phyloP scores from a whole-genome alignment of 2,329 filamentous ascomycete species.

The Aphanoascus verrucosus region DNA sequence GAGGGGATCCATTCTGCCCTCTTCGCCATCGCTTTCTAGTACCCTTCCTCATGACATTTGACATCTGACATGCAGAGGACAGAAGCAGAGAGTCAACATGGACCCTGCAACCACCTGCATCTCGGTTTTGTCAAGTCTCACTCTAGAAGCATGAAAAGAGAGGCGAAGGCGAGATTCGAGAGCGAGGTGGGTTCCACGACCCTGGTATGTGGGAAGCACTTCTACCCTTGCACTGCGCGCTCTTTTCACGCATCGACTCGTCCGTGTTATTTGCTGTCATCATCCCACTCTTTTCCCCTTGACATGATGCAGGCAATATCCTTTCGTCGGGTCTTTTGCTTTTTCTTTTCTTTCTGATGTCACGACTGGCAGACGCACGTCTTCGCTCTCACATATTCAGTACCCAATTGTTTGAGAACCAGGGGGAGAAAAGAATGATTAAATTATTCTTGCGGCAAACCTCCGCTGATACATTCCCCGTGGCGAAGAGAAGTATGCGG shows the following conservation, averaged over 20 bases:
- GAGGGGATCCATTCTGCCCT: too few relatives aligned
- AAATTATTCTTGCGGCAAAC: too few relatives aligned
- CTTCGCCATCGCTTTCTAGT: too few relatives aligned
- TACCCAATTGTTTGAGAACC: too few relatives aligned
- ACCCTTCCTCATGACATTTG: too few relatives aligned
- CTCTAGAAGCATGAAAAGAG: background rate
- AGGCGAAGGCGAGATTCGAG: background rate
- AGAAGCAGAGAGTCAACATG: background rate
- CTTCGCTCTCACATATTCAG: too few relatives aligned
- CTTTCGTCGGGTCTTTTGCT: background rate
- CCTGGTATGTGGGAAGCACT: conserved; percentile 3
- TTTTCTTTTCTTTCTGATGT: background rate
- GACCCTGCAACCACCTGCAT: background rate
- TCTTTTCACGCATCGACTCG: background rate
- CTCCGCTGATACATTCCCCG: too few relatives aligned
- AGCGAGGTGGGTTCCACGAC: background rate
- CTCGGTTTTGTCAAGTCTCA: background rate
- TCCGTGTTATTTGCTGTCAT: background rate
- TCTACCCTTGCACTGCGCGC: background rate
- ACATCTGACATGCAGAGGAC: background rate
- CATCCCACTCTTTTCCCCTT: background rate
- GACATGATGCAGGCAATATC: background rate
- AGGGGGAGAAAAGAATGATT: too few relatives aligned
- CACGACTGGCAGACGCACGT: background rate
- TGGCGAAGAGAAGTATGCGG: too few relatives aligned